Conservation (phyloP, 768 basidiomycete genomes). For the Lentinula sp. region DNA sequence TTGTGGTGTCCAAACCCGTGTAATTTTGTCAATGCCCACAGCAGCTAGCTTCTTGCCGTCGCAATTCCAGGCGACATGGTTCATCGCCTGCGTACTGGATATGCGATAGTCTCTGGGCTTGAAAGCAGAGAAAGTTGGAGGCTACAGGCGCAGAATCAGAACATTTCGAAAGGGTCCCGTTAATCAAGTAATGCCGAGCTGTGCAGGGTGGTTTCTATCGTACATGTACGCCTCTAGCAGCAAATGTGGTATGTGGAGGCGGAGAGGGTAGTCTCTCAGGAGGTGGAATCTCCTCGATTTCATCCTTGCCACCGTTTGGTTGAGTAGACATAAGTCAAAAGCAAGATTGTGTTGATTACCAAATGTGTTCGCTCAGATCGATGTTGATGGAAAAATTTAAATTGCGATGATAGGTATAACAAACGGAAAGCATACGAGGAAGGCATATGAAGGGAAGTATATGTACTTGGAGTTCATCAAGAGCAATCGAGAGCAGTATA, state of each 20-base stretch:
- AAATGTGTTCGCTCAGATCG: too few relatives aligned
- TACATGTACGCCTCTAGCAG: slow-evolving; percentile 72
- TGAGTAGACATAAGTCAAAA: neutral
- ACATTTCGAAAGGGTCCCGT: neutral
- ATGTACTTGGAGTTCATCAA: slow-evolving; percentile 5
- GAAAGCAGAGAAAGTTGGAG: slow-evolving; percentile 75
- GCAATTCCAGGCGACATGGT: slow-evolving; percentile 79
- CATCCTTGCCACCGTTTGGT: slow-evolving; percentile 29
- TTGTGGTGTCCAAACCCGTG: slow-evolving; percentile 73
- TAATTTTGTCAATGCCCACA: slow-evolving; percentile 77
- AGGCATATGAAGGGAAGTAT: neutral
- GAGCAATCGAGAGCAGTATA: neutral
- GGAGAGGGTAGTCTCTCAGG: slow-evolving; percentile 65
- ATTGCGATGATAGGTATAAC: neutral
- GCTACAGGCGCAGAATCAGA: slow-evolving; percentile 29
- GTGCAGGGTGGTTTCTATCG: slow-evolving; percentile 19
- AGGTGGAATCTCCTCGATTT: slow-evolving; percentile 51
- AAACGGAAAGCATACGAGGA: slow-evolving; percentile 3
- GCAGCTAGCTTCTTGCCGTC: slow-evolving; percentile 77
- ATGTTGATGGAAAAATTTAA: neutral
- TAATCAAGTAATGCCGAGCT: slow-evolving; percentile 2
- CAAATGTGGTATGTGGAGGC: slow-evolving; percentile 65
- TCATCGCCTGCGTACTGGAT: slow-evolving; percentile 59
- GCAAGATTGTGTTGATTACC: too few relatives aligned
- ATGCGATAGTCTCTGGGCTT: slow-evolving; percentile 72